Evolutionary conservation across 2,329 filamentous ascomycete genomes (phyloP).

Genomic region (Teratosphaeria nubilosa): DNA sequence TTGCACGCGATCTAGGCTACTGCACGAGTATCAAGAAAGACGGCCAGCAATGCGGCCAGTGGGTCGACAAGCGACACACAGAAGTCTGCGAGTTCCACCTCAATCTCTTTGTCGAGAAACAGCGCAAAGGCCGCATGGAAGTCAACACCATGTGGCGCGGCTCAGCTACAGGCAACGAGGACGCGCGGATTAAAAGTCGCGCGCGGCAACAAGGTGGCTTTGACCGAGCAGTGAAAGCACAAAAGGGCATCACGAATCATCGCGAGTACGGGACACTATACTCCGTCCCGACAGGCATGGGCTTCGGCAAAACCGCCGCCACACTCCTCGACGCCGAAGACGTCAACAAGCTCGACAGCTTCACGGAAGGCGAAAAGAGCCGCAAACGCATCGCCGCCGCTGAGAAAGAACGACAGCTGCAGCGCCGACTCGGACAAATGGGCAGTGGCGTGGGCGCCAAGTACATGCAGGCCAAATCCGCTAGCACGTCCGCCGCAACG

Average conservation of each 20-base stretch:
- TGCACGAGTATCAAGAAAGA: conserved; percentile 81
- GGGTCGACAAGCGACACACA: conserved; percentile 82
- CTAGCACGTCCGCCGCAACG: conserved; percentile 7
- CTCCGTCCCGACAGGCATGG: conserved; percentile 27
- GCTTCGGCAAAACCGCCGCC: conserved; percentile 33
- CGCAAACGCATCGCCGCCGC: conserved; percentile 54
- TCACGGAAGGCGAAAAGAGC: conserved; percentile 48
- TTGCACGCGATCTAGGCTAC: conserved; percentile 73
- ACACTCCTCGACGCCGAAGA: conserved; percentile 58
- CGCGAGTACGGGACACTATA: conserved; percentile 44
- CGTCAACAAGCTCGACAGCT: conserved; percentile 45
- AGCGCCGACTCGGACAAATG: conserved; percentile 53
- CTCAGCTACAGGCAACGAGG: not conserved
- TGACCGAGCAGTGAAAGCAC: conserved; percentile 15
- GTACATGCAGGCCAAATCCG: conserved; percentile 45
- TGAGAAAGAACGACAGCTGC: conserved; percentile 64
- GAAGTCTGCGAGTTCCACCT: conserved; percentile 91
- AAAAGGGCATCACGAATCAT: conserved; percentile 43
- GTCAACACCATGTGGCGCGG: conserved; percentile 55
- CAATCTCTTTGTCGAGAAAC: conserved; percentile 66
- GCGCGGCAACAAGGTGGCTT: conserved; percentile 9
- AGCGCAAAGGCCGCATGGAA: conserved; percentile 60
- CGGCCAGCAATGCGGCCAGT: conserved; percentile 66
- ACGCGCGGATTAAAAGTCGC: not conserved
- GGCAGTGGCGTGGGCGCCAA: conserved; percentile 59